Base-by-base conservation (phyloP, 163 green algal genomes). In the Volvox carteri region DNA sequence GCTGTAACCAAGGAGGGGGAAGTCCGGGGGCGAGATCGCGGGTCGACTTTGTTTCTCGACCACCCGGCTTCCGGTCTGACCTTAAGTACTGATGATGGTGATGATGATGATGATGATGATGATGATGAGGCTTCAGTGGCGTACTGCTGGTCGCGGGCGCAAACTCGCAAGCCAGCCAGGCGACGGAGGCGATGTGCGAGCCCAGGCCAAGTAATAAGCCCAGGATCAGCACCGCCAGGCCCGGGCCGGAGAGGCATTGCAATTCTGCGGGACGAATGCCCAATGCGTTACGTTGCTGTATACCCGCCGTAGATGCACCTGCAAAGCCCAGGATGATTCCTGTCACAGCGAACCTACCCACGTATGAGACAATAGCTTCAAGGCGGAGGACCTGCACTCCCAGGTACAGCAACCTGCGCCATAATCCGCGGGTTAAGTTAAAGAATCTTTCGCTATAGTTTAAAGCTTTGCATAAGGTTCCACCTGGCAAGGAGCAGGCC, bases 331-430 rank as follows among this genome's bases (percentile, higher is more conserved):
- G 23, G 25, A 58, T 23, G 2, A 35, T 8, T 8, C 4, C 35
- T 78, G 44, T 11, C 35, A 39, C 2, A 39, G 35, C 7, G 28
- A 6, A 84, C 75, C 19, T 50, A 50, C 77, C 77, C 6, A 62
- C 50, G 39, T 85, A 35, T 19, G 39, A 39, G 28, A 73, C 77
- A 35, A 85, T 37, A 30, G 77, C 77, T 62, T 85, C 77, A 39
- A 85, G 37, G 37, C 77, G 77, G 14, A 74, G 35, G 52, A 73
- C 52, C 5, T 56, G 77, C 11, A 85, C 30, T 19, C 50, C 54
- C 7, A 85, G 35, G 19, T 85, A 85, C 16, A 73, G 21, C 16
- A 85, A 56, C 77, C 77, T 85, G 77, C 54, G 33, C 12, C 42
- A 80, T n/a, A n/a, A n/a, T n/a, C n/a, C n/a, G n/a, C n/a, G n/a